Base-by-base conservation (phyloP, 1,284 basidiomycete genomes). In the Golubevia sp. region DNA sequence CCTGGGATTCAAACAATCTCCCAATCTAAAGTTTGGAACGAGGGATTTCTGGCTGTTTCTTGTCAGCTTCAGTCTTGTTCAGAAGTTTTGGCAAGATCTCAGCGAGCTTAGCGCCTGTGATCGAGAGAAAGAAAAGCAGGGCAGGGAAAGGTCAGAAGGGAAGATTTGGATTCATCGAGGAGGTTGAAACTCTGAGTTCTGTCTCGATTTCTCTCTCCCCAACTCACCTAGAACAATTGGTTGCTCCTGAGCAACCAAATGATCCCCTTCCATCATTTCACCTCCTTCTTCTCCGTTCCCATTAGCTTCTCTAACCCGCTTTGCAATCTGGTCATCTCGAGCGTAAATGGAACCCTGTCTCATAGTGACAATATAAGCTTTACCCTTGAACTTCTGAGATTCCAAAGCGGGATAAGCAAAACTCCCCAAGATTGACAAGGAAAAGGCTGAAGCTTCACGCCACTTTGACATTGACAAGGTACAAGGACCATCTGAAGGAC, bases 401-500 rank as follows among this genome's bases (percentile, higher is more conserved):
- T 66, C 49, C 61, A 69, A 53, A 1, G 44, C 58, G 25, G 48
- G 56, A 21, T 62, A 57, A 2, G 59, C 66, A n/a, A 66, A 68
- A 23, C 56, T 58, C 1, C 68, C 50, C 65, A 68, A 66, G 56
- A 64, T 71, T 0, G 71, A 68, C 13, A 61, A 49, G 6, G 55
- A 58, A 55, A 79, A 82, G 5, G 70, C 72, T 2, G 66, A 69
- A 2, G 76, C 71, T 58, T 82, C 79, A 56, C 71, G 70, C 69
- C 74, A 73, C 26, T 76, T 78, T 48, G 65, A 58, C 54, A 74
- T 78, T 59, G 68, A 67, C 2, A 79, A 68, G 55, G 70, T 71
- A 8, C 71, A 24, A 21, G 49, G 27, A 5, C 49, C 23, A 3
- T 59, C 60, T 26, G 66, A 64, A 48, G 67, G 61, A 8, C 54